Conservation (phyloP, 108 stramenopile genomes). For the Heterococcus sp. region DNA sequence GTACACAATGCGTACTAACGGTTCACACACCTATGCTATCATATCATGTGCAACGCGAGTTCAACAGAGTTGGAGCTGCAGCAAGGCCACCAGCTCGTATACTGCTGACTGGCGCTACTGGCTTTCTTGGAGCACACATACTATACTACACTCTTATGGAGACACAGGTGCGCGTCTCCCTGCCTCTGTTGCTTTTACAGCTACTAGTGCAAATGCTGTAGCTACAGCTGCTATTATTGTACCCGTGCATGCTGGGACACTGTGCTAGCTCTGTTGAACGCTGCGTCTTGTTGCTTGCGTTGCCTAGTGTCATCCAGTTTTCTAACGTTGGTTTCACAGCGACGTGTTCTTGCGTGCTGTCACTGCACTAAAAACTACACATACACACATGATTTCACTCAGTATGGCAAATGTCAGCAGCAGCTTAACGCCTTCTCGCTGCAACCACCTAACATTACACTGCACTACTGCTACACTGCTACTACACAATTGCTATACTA, state of each 20-base stretch:
- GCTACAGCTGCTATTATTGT: too few relatives aligned
- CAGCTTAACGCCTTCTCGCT: too few relatives aligned
- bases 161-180: constrained; percentile 10
- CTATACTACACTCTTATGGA: constrained; percentile 59
- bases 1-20: too few relatives aligned
- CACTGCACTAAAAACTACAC: too few relatives aligned
- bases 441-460: too few relatives aligned
- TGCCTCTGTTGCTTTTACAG: too few relatives aligned
- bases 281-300: neutral
- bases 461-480: too few relatives aligned
- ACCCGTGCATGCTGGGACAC: neutral
- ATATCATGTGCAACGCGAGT: neutral
- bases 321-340: neutral
- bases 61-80: neutral
- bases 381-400: too few relatives aligned
- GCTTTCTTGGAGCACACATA: constrained; percentile 70
- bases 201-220: too few relatives aligned
- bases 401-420: too few relatives aligned
- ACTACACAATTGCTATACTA: too few relatives aligned
- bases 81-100: constrained; percentile 54
- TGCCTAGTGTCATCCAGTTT: neutral
- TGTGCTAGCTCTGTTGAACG: neutral
- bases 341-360: neutral
- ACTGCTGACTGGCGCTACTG: constrained; percentile 71
- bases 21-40: too few relatives aligned